A percentile compares a stretch with the other conserved stretches of the same genome.
These are phyloP conservation scores for Suillus variegatus DNA, from an alignment of 768 basidiomycete genomes.

Conservation along the genomic window DNA sequence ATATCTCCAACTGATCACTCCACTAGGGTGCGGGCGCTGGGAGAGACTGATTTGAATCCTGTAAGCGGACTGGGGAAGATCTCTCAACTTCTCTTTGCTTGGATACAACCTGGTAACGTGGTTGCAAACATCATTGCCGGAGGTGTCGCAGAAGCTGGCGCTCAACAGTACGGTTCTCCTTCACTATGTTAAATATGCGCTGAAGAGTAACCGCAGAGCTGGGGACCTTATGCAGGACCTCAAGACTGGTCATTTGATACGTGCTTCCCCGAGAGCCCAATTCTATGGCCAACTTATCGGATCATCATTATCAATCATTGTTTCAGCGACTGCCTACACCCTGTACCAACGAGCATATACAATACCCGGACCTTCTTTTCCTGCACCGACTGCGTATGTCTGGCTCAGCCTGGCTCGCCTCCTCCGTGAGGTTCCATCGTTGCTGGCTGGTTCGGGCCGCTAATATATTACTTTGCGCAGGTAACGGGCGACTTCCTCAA, in stretches of 20 bases:
- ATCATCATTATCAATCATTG: slow-evolving; percentile 82
- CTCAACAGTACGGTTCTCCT: slow-evolving; percentile 66
- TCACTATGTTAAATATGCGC: slow-evolving; percentile 2
- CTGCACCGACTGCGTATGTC: slow-evolving; percentile 93
- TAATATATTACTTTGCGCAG: slow-evolving; percentile 39
- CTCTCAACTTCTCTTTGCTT: slow-evolving; percentile 91
- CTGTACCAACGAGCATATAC: slow-evolving; percentile 86
- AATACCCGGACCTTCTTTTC: slow-evolving; percentile 94
- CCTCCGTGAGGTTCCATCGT: slow-evolving; percentile 53
- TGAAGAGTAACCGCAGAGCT: slow-evolving; percentile 51
- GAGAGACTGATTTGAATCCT: slow-evolving; percentile 93
- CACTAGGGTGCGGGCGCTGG: slow-evolving; percentile 83
- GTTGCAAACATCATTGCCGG: slow-evolving; percentile 99
- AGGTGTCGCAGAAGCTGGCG: slow-evolving; percentile 95
- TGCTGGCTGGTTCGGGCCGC: background rate
- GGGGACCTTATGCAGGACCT: slow-evolving; percentile 99
- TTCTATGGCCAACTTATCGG: slow-evolving; percentile 95
- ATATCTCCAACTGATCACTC: slow-evolving; percentile 10
- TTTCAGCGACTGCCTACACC: slow-evolving; percentile 84
- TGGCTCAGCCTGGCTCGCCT: slow-evolving; percentile 82
- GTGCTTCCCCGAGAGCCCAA: slow-evolving; percentile 90
- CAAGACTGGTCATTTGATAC: slow-evolving; percentile 93
- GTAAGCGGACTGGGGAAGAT: slow-evolving; percentile 95
- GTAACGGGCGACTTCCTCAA: slow-evolving; percentile 80
- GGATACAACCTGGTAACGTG: slow-evolving; percentile 91